Evolutionary conservation across 2,329 filamentous ascomycete genomes (phyloP), one percentile per base, ranked within the genome.

Genomic region (Hymenotorrendiella dingleyae): DNA sequence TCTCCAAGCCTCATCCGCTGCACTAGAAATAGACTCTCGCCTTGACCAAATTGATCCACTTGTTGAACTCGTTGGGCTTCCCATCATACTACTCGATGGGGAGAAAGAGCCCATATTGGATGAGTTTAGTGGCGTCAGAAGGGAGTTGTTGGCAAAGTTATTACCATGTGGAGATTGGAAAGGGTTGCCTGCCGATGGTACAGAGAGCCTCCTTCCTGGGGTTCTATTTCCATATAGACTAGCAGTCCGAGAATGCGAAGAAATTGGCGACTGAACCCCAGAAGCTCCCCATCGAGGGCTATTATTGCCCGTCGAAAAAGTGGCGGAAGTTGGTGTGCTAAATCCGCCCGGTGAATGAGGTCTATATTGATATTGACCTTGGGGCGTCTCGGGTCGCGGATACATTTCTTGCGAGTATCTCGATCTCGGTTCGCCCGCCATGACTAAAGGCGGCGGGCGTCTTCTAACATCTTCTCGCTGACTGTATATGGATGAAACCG

Each of bases 321-420:
- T 86, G 9, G 85, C 80, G 1, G 89, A 91, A 0, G 86, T 89
- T 2, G 89, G 88, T 3, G 89, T 94, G 58, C 83, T 85, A 50
- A 84, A 86, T 26, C 86, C 85, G 46, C 76, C 79, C 0, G 85
- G 83, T 3, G 86, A 86, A 6, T 80, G 73, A 3, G 75, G 72
- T 20, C 80, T 74, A 54, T 84, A 84, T n/a, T 73, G 68, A 54
- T 83, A 84, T 40, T 80, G 75, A 44, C 74, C 72, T 10, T 82
- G 80, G 14, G 78, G 75, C 29, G 53, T 56, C 6, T 59, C 55
- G 10, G 53, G 76, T 77, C 41, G 74, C 38, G 30, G 30, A 21
- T 85, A 81, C 3, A 80, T 76, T 44, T 93, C 86, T 35, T 87
- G 62, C 5, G 82, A 79, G 16, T 84, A 62, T 32, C 83, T 73